Base-by-base conservation (phyloP, 768 basidiomycete genomes). In the Chalciporus chontae region DNA sequence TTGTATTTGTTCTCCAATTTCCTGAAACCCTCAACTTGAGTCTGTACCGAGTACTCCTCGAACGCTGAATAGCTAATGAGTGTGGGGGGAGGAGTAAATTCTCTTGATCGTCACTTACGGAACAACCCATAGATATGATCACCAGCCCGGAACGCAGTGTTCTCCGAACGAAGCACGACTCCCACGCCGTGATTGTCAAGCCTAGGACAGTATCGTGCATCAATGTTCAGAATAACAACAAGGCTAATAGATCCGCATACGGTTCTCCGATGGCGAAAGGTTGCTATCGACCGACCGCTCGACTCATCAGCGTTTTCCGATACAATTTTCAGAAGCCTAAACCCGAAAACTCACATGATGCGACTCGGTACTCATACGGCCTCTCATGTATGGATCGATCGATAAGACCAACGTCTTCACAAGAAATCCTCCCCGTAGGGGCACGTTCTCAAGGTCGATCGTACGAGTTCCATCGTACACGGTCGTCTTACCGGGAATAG, bases 341-440 rank as follows among this genome's bases (percentile, higher is more conserved):
- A 18, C 3, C 8, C 10, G 18, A n/a, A n/a, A n/a, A 32, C 47
- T 48, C 14, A 48, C 47, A n/a, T 3, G 34, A 31, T 48, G 42
- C 14, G 47, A 48, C 17, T 24, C n/a, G 13, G 9, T 48, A 23
- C 66, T 59, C 78, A 81, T 77, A 29, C 60, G 58, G 9, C 67
- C 66, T 14, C 72, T 53, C 51, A 76, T 23, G 53, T 74, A 76
- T 0, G 77, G 77, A 44, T 79, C 79, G 36, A 79, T 58, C 14
- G 73, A 73, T 14, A 80, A 54, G 5, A 68, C 71, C 14, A 83
- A 69, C 0, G 71, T 72, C 62, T 82, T 83, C 55, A 80, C 40
- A 8, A 84, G 57, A 47, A 79, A 57, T 0, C 77, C 76, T 0
- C 77, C 76, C 17, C 77, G 61, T 37, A 80, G 60, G 2, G 72